A percentile compares a stretch with the other conserved stretches of the same genome.
Conservation (phyloP, 2,329 filamentous ascomycete genomes). For the Pseudopithomyces chartarum region DNA sequence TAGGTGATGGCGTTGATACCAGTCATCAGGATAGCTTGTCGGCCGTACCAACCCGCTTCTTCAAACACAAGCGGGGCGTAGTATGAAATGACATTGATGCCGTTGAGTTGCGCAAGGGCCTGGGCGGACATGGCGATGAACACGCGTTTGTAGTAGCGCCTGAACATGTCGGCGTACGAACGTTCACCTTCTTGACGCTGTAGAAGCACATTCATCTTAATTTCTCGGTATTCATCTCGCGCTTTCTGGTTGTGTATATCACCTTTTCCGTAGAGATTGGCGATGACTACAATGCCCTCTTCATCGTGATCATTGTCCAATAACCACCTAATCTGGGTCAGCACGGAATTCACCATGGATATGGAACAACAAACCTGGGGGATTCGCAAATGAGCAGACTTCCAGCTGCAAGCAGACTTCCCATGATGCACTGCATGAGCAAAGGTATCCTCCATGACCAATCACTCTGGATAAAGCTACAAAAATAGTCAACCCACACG, state of each 20-base stretch:
- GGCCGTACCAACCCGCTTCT: conserved; percentile 92
- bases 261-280: conserved; percentile 93
- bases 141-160: conserved; percentile 85
- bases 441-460: conserved; percentile 90
- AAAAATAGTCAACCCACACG: conserved; percentile 98
- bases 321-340: conserved; percentile 72
- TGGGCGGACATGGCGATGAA: conserved; percentile 99
- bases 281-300: conserved; percentile 97
- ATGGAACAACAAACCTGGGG: conserved; percentile 67
- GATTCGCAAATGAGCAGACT: conserved; percentile 96
- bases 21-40: conserved; percentile 93
- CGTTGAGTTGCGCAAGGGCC: conserved; percentile 92
- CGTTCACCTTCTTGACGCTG: conserved; percentile 94
- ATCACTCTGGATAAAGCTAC: conserved; percentile 83
- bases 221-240: conserved; percentile 94
- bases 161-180: conserved; percentile 93
- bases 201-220: conserved; percentile 96
- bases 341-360: conserved; percentile 9
- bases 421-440: conserved; percentile 94
- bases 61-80: conserved; percentile 97
- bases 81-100: conserved; percentile 99
- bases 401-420: conserved; percentile 78
- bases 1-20: conserved; percentile 95
- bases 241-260: conserved; percentile 94
- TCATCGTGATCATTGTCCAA: conserved; percentile 98